Evolutionary conservation across 495 filamentous ascomycete genomes (phyloP), one percentile per base, ranked within the genome.

Genomic region (Letharia lupina): DNA sequence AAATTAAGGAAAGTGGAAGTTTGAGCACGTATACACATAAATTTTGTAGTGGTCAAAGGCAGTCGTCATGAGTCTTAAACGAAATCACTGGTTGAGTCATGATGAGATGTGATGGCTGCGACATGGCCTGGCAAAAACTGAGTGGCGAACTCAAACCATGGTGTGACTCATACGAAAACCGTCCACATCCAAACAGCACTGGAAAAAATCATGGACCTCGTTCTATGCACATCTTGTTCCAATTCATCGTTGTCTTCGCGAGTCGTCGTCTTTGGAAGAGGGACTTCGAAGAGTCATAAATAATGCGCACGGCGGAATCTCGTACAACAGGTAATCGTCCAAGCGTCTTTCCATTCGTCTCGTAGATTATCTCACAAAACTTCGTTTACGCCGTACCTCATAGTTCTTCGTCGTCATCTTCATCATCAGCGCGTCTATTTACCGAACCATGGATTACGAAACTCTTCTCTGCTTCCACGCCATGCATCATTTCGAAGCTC

Each of bases 401-500:
- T 15, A 13, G n/a, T 28, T 33, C 50, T 31, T 33, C 23, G 28
- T 54, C 50, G 4, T 65, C 50, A 2, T 65, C 63, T 0, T 59
- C 63, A 47, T 65, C 28, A 54, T 13, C 54, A 59, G 6, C 23
- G 23, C 23, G 50, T 35, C 15, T 7, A 15, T 35, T 35, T 15
- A 31, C 13, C 60, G 20, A 31, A 31, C 41, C 33, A 57, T 37
- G 18, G 10, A 64, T 44, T 9, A 64, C 35, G 39, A 64, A 42
- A 57, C 64, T 65, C 64, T 65, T 65, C 44, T 79, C 78, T 5
- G 75, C 74, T 69, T 79, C 78, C 3, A 73, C 76, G 0, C 72
- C 77, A 16, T 77, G 72, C 75, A 80, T 76, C 68, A 86, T 71
- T 73, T 87, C 84, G 73, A 86, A 88, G 74, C 84, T 88, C 67